Base-by-base conservation (phyloP, 2,329 filamentous ascomycete genomes). In the Pseudocercospora eumusae region DNA sequence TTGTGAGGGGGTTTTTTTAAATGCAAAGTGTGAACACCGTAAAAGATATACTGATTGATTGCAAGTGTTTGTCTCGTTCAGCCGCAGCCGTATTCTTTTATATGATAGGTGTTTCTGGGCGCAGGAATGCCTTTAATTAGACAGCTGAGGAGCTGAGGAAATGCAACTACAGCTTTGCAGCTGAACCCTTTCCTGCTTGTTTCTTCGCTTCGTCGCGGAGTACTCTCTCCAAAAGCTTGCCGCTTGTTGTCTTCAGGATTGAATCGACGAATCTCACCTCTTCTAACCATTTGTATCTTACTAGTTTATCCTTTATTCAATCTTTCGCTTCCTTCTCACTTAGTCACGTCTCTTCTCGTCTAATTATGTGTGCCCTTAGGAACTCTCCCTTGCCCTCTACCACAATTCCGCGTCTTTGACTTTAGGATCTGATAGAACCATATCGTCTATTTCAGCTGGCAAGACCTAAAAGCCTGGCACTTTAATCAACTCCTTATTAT, bases 401-500 rank as follows among this genome's bases (percentile, higher is more conserved):
- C 62, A 56, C 73, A 56, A 82, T 71, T 4, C 81, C 0, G 76
- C 77, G 61, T 83, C 81, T 5, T 77, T 68, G 20, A 83, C 78
- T 6, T 76, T 71, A 1, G 80, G 78, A 67, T 82, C 79, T 1
- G 73, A 75, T 1, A 83, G 75, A 1, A 83, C 71, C 0, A 80
- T 76, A 0, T 77, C 80, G 66, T 83, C 81, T 1, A 83, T 66
- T 66, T 83, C 81, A 4, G 79, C 74, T 0, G 81, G 81, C 1
- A 79, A 77, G 6, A 84, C 81, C 66, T 84, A 82, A 66, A 82
- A 82, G 1, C 78, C 82, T 7, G 81, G 78, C 5, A 83, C 80
- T 66, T 84, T 84, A 72, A 84, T 84, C 44, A 84, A 69, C 66
- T 84, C 82, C 71, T 80, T 81, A 66, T 79, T 79, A n/a, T n/a